These are phyloP conservation scores for Pouteria glomerata DNA, from an alignment of 148 eudicot genomes.

Conservation along the genomic window DNA sequence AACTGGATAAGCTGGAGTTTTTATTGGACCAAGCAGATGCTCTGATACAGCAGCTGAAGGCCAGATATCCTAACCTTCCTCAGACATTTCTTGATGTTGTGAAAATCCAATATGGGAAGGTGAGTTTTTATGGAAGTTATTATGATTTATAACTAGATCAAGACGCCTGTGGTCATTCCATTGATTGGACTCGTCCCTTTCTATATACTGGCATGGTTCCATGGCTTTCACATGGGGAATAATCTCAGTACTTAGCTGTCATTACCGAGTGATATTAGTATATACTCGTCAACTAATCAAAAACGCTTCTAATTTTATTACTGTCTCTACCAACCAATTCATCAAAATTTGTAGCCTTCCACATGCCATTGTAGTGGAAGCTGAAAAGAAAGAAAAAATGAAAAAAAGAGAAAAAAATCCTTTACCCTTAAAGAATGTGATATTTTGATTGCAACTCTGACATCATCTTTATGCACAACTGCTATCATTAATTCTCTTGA, in stretches of 20 bases:
- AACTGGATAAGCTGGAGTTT: conserved; percentile 51
- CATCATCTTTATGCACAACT: neutral
- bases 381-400: too few relatives aligned
- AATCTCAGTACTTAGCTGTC: neutral
- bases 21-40: conserved; percentile 45
- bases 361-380: neutral
- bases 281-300: neutral
- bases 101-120: conserved; percentile 82
- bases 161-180: neutral
- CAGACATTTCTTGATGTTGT: conserved; percentile 73
- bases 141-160: neutral
- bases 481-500: neutral
- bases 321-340: too few relatives aligned
- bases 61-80: conserved; percentile 76
- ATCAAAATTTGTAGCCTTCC: too few relatives aligned
- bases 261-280: neutral
- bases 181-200: neutral
- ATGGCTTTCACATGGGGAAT: neutral
- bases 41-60: conserved; percentile 54
- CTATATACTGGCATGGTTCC: neutral
- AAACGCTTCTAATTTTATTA: too few relatives aligned
- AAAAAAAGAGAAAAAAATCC: neutral
- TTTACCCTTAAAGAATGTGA: neutral
- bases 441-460: neutral
- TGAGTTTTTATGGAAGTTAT: conserved; percentile 33